Conservation (phyloP, 768 basidiomycete genomes). For the Psilocybe tampanensis region DNA sequence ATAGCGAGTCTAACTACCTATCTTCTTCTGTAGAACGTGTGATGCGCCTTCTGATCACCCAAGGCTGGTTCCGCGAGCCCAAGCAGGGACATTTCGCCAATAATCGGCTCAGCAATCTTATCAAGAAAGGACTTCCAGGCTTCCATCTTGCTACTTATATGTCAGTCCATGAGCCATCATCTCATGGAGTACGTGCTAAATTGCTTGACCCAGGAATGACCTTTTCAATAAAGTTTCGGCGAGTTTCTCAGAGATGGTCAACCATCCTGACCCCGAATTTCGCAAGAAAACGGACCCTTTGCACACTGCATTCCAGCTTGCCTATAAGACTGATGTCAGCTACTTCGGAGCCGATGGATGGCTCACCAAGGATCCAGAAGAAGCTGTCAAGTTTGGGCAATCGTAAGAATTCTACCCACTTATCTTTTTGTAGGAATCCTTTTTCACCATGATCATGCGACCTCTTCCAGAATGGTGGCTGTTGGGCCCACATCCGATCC, state of each 20-base stretch:
- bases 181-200: background rate
- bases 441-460: background rate
- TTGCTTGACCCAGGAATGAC: slow-evolving; percentile 28
- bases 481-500: slow-evolving; percentile 41
- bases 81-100: slow-evolving; percentile 39
- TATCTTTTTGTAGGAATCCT: background rate
- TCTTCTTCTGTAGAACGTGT: slow-evolving; percentile 29
- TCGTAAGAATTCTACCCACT: slow-evolving; percentile 26
- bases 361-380: slow-evolving; percentile 39
- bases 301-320: slow-evolving; percentile 40
- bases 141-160: slow-evolving; percentile 39
- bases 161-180: slow-evolving; percentile 19
- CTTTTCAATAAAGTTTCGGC: slow-evolving; percentile 36
- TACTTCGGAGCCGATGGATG: slow-evolving; percentile 38
- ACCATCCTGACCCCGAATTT: slow-evolving; percentile 35
- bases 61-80: slow-evolving; percentile 39
- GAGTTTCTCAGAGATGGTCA: slow-evolving; percentile 35
- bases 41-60: slow-evolving; percentile 35
- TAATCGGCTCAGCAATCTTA: slow-evolving; percentile 36
- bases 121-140: slow-evolving; percentile 36
- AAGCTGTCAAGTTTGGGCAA: slow-evolving; percentile 36
- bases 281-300: slow-evolving; percentile 34
- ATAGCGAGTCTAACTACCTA: background rate
- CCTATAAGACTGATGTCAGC: slow-evolving; percentile 36
- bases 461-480: slow-evolving; percentile 32